phyloP scores from a whole-genome alignment of 495 filamentous ascomycete species.

The Endocarpon pusillum region DNA sequence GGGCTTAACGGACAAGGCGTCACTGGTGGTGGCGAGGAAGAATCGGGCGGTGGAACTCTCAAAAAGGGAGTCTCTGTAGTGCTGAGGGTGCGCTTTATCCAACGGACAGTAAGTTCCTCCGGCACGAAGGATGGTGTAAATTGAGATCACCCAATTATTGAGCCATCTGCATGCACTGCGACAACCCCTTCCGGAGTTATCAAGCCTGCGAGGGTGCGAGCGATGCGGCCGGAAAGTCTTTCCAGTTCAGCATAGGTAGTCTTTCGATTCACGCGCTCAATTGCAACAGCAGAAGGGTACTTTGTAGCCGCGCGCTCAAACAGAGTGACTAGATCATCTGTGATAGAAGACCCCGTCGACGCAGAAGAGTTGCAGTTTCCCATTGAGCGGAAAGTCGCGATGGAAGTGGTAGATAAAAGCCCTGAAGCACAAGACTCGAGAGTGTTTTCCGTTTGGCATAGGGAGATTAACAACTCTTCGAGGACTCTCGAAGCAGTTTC shows the following conservation, averaged over 20 bases:
- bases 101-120: slow-evolving; percentile 18
- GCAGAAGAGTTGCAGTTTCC: slow-evolving; percentile 5
- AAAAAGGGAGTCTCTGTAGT: slow-evolving; percentile 5
- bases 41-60: slow-evolving; percentile 4
- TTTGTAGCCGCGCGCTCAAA: slow-evolving; percentile 5
- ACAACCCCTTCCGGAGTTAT: slow-evolving; percentile 15
- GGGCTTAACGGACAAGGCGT: neutral
- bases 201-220: neutral
- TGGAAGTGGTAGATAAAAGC: neutral
- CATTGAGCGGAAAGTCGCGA: neutral
- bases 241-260: slow-evolving; percentile 12
- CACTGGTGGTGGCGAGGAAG: slow-evolving; percentile 1
- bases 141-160: slow-evolving; percentile 23
- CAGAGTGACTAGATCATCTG: slow-evolving; percentile 12
- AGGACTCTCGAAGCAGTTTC: neutral
- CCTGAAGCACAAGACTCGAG: neutral
- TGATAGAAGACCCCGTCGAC: slow-evolving; percentile 1
- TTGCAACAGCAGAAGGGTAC: slow-evolving; percentile 5
- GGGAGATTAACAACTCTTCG: neutral
- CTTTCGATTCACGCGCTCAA: slow-evolving; percentile 1
- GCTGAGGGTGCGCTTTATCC: slow-evolving; percentile 8
- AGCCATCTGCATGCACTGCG: slow-evolving; percentile 16
- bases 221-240: neutral
- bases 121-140: slow-evolving; percentile 16
- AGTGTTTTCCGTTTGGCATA: neutral